Percentiles rank a stretch among this genome's conserved stretches.
Evolutionary conservation across 345 rosid species (phyloP).

Genomic region (Dipteronia dyeriana): DNA sequence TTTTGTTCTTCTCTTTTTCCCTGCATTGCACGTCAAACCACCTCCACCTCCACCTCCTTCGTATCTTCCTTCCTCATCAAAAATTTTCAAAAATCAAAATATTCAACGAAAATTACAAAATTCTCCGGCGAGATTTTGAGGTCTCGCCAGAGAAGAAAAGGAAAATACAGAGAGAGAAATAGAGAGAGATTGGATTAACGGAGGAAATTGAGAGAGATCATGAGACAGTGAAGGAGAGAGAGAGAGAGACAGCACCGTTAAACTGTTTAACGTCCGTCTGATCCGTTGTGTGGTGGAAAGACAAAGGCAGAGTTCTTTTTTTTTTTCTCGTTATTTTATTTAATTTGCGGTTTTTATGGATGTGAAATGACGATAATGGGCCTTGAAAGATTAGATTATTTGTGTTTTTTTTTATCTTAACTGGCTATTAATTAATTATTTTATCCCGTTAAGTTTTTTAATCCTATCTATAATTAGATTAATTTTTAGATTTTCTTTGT

Average conservation of each 20-base stretch:
- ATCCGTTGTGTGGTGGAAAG: constrained; percentile 19
- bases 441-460: not conserved
- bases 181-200: not conserved
- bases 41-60: constrained; percentile 22
- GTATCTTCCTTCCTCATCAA: not conserved
- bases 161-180: not conserved
- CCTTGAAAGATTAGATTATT: not conserved
- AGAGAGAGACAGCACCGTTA: not conserved
- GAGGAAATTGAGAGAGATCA: too few species aligned
- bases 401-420: not conserved
- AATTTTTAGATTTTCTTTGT: too few species aligned
- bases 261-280: constrained; percentile 8
- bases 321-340: not conserved
- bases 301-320: not conserved
- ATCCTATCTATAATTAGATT: not conserved
- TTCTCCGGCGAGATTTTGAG: constrained; percentile 46
- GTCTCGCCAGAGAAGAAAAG: constrained; percentile 36
- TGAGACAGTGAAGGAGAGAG: not conserved
- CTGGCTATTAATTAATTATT: not conserved
- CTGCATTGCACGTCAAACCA: constrained; percentile 59
- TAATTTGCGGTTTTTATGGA: not conserved
- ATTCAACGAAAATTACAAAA: not conserved
- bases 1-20: constrained; percentile 21
- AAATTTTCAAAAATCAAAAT: not conserved
- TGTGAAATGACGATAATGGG: not conserved